Conservation (phyloP, 345 rosid species). For the Melaleuca alternifolia region DNA sequence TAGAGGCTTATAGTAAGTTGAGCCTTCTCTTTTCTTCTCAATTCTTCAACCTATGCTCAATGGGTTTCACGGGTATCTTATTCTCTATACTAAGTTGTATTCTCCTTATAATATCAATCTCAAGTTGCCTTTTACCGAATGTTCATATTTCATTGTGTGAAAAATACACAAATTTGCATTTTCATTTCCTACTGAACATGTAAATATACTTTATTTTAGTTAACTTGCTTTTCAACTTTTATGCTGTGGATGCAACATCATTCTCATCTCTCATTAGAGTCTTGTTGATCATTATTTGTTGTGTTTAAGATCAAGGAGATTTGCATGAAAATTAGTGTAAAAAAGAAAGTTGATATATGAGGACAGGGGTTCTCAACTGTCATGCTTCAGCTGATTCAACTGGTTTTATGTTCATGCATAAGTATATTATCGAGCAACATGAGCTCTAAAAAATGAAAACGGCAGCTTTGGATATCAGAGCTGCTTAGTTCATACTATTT, state of each 20-base stretch:
- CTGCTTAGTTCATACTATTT: not conserved
- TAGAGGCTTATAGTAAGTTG: constrained; percentile 89
- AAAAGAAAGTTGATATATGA: not conserved
- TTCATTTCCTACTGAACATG: not conserved
- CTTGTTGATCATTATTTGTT: not conserved
- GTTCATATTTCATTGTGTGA: not conserved
- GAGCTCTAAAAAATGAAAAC: not conserved
- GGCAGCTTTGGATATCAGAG: not conserved
- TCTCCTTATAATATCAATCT: not conserved
- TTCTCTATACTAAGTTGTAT: not conserved
- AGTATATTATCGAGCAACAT: not conserved
- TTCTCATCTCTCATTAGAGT: not conserved
- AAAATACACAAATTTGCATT: not conserved
- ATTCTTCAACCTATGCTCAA: not conserved
- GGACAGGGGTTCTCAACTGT: not conserved
- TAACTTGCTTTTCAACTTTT: not conserved
- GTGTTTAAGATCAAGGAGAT: not conserved
- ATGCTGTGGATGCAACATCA: not conserved
- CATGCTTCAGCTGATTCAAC: not conserved
- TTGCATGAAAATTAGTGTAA: not conserved
- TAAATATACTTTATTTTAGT: not conserved
- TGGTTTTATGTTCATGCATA: not conserved
- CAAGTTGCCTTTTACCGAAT: not conserved
- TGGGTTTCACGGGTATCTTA: not conserved
- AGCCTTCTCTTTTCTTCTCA: not conserved